Base-by-base conservation (phyloP, 495 filamentous ascomycete species). In the Xylaria palmicola region DNA sequence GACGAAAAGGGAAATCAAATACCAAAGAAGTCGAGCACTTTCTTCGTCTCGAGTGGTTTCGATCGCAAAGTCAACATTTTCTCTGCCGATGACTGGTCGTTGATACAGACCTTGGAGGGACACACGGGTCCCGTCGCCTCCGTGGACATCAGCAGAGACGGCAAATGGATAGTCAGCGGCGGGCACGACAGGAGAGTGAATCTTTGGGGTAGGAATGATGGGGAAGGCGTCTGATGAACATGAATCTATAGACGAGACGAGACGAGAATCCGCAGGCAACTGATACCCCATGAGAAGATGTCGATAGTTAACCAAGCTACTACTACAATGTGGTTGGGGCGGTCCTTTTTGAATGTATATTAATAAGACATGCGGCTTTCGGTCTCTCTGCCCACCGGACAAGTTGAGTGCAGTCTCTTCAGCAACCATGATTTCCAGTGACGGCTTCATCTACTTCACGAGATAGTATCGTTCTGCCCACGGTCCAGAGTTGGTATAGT, bases 131-230 rank as follows among this genome's bases (percentile, higher is more conserved):
- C 95, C 53, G 93, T 98, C 26, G 83, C 95, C 27, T 93, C 90
- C 65, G 88, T 89, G 8, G 94, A 99, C 78, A 84, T 96, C 40
- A 92, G 86, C 67, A 75, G 80, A 57, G 91, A 98, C 75, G 90
- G 85, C 27, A 86, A 81, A 69, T 99, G 93, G 90, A 93, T 99
- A 75, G 89, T 90, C 1, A 96, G 90, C 72, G 88, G 90, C 65
- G 93, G 94, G 12, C 89, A 96, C 71, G 94, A 99, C 74, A 84
- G 92, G 15, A 98, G 93, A 1, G 91, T 97, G 49, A 99, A 98
- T 75, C 77, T 99, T 3, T 99, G 94, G 94, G 93, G 91, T 2
- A 84, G 90, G 62, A 92, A 97, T 62, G 92, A 92, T 77, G 81
- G 79, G 15, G 78, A 80, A 53, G 74, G 75, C 30, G 59, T 83